Percentiles rank a stretch among this genome's conserved stretches.
Conservation (phyloP, 2,329 filamentous ascomycete species). For the Talaromyces pinophilus region DNA sequence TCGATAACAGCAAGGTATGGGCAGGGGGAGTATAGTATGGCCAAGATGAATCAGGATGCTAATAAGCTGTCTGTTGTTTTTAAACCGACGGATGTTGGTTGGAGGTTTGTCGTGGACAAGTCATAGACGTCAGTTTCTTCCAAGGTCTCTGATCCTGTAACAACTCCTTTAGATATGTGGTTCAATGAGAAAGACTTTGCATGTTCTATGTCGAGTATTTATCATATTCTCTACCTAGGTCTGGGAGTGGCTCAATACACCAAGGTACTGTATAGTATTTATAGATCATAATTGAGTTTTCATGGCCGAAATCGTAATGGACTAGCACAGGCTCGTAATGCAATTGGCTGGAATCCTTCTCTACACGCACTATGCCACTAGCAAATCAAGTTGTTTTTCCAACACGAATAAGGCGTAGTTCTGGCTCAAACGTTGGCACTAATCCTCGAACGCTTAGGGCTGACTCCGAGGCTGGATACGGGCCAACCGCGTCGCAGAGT, state of each 20-base stretch:
- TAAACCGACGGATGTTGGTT: background rate
- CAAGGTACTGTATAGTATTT: background rate
- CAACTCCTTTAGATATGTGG: too few relatives aligned
- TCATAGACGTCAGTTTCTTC: background rate
- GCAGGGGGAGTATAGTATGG: background rate
- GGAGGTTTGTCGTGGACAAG: background rate
- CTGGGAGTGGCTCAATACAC: background rate
- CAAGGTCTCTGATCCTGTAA: too few relatives aligned
- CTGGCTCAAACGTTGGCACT: background rate
- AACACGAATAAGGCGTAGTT: background rate
- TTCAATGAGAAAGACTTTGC: too few relatives aligned
- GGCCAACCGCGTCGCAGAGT: background rate
- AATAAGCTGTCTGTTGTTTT: background rate
- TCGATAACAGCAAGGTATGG: background rate
- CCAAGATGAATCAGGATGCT: background rate
- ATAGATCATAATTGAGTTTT: background rate
- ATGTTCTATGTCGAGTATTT: too few relatives aligned
- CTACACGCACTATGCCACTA: background rate
- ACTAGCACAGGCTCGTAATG: background rate
- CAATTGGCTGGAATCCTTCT: background rate
- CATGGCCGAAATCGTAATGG: background rate
- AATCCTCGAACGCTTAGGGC: conserved; percentile 4
- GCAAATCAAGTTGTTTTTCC: background rate
- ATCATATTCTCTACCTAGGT: background rate
- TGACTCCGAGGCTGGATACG: conserved; percentile 4